Evolutionary conservation across 2,329 filamentous ascomycete genomes (phyloP).

Genomic region (Diaporthe sp.): DNA sequence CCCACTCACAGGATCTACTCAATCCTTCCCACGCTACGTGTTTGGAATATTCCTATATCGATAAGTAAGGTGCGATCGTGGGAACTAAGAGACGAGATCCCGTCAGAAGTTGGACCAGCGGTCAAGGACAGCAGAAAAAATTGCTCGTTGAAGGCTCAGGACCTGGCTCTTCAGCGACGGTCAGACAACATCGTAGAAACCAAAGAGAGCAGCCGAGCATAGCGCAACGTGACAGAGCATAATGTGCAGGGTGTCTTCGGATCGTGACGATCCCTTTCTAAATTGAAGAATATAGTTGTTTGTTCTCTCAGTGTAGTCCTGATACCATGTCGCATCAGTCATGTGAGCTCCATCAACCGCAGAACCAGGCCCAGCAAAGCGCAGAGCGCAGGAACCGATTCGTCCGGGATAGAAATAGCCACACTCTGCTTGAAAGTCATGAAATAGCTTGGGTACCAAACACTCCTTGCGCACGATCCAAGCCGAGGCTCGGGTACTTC

Average conservation of each 20-base stretch:
- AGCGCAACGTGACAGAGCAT: not conserved
- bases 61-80: conserved; percentile 7
- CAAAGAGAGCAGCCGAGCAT: conserved; percentile 10
- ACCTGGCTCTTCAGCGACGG: conserved; percentile 7
- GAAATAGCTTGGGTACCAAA: not conserved
- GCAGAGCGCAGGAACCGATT: conserved; percentile 8
- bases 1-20: conserved; percentile 4
- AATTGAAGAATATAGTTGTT: not conserved
- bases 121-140: not conserved
- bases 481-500: conserved; percentile 1
- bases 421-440: conserved; percentile 6
- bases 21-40: conserved; percentile 2
- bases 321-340: conserved; percentile 12
- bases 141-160: not conserved
- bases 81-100: conserved; percentile 15
- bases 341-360: conserved; percentile 19
- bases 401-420: not conserved
- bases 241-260: not conserved
- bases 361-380: conserved; percentile 15
- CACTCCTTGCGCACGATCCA: conserved; percentile 24
- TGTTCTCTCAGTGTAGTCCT: conserved; percentile 7
- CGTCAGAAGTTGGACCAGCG: conserved; percentile 6
- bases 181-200: conserved; percentile 17
- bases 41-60: not conserved
- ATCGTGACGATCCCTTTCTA: conserved; percentile 6